Evolutionary conservation across 495 filamentous ascomycete genomes (phyloP).

Genomic region (Hypoxylon cercidicola): DNA sequence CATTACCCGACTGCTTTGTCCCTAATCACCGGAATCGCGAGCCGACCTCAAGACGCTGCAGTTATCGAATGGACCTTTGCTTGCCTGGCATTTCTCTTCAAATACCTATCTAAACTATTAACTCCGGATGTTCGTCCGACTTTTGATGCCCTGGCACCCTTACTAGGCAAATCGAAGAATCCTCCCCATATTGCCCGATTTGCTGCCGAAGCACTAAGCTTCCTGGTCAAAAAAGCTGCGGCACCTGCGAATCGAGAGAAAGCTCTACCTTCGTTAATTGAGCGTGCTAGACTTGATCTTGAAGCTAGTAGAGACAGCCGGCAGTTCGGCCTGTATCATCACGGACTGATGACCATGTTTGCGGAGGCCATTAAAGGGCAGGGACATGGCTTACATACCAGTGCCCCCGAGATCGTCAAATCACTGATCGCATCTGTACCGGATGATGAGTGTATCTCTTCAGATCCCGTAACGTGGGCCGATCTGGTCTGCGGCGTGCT

Average conservation of each 20-base stretch:
- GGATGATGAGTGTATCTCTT: conserved; percentile 57
- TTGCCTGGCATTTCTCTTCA: conserved; percentile 94
- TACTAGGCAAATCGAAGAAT: conserved; percentile 84
- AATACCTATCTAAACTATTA: conserved; percentile 88
- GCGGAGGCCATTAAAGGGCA: conserved; percentile 87
- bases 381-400: conserved; percentile 82
- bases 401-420: conserved; percentile 73
- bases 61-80: conserved; percentile 97
- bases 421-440: conserved; percentile 67
- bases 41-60: conserved; percentile 67
- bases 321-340: conserved; percentile 71
- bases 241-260: conserved; percentile 76
- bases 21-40: conserved; percentile 67
- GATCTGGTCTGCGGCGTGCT: conserved; percentile 78
- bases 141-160: conserved; percentile 81
- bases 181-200: conserved; percentile 88
- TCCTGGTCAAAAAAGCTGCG: conserved; percentile 88
- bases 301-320: conserved; percentile 60
- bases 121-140: conserved; percentile 86
- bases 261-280: conserved; percentile 73
- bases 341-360: conserved; percentile 91
- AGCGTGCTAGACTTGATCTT: conserved; percentile 75
- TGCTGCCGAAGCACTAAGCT: conserved; percentile 93
- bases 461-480: conserved; percentile 59
- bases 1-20: conserved; percentile 78